A percentile compares a stretch with the other conserved stretches of the same genome.
Conservation (phyloP, 2,329 filamentous ascomycete species). For the Dactylellina parvicollis region DNA sequence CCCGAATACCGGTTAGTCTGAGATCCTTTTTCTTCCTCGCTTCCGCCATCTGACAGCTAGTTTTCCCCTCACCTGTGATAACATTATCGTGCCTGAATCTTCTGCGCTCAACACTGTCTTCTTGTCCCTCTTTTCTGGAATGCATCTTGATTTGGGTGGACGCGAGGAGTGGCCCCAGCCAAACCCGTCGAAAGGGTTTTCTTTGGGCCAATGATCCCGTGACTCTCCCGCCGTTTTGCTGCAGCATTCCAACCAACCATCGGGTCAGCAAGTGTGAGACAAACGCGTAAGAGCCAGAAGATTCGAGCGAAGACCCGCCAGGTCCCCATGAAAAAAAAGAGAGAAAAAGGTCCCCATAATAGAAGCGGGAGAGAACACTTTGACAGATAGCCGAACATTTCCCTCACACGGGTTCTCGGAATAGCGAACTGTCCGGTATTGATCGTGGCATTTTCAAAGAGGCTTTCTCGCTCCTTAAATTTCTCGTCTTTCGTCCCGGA, state of each 20-base stretch:
- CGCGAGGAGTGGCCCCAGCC: background rate
- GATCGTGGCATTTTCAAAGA: slow-evolving; percentile 8
- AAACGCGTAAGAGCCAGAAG: slow-evolving; percentile 47
- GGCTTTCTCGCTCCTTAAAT: slow-evolving; percentile 5
- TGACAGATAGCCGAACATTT: slow-evolving; percentile 42
- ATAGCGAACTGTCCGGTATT: slow-evolving; percentile 13
- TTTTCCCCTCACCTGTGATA: slow-evolving; percentile 39
- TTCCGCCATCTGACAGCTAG: slow-evolving; percentile 37
- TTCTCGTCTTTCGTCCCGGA: background rate
- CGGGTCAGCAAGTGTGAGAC: slow-evolving; percentile 22
- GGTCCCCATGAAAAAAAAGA: background rate
- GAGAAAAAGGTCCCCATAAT: slow-evolving; percentile 8
- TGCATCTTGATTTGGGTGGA: no score
- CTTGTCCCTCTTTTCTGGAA: background rate
- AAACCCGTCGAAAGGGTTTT: slow-evolving; percentile 8
- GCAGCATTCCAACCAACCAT: slow-evolving; percentile 4
- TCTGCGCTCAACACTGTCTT: background rate
- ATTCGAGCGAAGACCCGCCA: slow-evolving; percentile 22
- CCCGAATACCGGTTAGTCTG: slow-evolving; percentile 46
- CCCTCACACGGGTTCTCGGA: slow-evolving; percentile 7
- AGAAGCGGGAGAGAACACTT: slow-evolving; percentile 37
- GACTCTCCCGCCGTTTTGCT: slow-evolving; percentile 44
- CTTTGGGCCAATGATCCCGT: slow-evolving; percentile 26
- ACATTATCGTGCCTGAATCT: slow-evolving; percentile 38
- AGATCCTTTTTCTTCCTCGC: slow-evolving; percentile 24